A percentile compares a stretch with the other conserved stretches of the same genome.
These are phyloP conservation scores for Cicer bijugum DNA, from an alignment of 306 rosid species.

Conservation along the genomic window DNA sequence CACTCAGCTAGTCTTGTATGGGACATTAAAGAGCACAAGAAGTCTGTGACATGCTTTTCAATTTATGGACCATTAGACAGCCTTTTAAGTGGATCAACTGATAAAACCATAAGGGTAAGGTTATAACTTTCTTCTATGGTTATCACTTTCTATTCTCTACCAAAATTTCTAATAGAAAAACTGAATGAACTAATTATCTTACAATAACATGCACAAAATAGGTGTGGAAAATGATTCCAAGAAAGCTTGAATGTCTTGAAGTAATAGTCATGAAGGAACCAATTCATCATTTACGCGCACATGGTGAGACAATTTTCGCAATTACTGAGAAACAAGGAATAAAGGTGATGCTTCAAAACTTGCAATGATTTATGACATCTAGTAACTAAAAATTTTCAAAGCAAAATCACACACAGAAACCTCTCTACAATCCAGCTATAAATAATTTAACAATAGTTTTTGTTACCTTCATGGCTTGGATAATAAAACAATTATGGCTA, in stretches of 20 bases:
- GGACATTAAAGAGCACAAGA: constrained; percentile 74
- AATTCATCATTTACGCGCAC: constrained; percentile 57
- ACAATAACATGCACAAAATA: constrained; percentile 44
- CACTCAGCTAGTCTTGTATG: constrained; percentile 72
- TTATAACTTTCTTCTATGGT: constrained; percentile 34
- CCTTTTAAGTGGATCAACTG: constrained; percentile 77
- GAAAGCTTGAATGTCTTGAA: constrained; percentile 72
- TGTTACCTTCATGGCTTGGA: neutral
- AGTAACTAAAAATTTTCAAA: constrained; percentile 22
- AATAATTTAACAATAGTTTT: neutral
- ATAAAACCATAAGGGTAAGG: constrained; percentile 82
- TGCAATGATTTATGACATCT: constrained; percentile 30
- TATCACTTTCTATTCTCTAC: constrained; percentile 40
- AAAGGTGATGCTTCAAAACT: constrained; percentile 62
- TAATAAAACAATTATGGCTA: constrained; percentile 12
- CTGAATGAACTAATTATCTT: constrained; percentile 35
- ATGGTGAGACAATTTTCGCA: constrained; percentile 57
- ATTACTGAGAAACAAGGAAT: constrained; percentile 57
- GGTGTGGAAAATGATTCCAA: constrained; percentile 76
- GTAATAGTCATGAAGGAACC: constrained; percentile 67
- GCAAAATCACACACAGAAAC: constrained; percentile 8
- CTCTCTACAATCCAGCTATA: constrained; percentile 3
- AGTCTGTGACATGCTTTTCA: constrained; percentile 75
- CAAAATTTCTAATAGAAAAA: constrained; percentile 24
- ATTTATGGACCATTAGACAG: constrained; percentile 63